Evolutionary conservation across 2,329 filamentous ascomycete species (phyloP).

Genomic region (Exophiala bonariae): DNA sequence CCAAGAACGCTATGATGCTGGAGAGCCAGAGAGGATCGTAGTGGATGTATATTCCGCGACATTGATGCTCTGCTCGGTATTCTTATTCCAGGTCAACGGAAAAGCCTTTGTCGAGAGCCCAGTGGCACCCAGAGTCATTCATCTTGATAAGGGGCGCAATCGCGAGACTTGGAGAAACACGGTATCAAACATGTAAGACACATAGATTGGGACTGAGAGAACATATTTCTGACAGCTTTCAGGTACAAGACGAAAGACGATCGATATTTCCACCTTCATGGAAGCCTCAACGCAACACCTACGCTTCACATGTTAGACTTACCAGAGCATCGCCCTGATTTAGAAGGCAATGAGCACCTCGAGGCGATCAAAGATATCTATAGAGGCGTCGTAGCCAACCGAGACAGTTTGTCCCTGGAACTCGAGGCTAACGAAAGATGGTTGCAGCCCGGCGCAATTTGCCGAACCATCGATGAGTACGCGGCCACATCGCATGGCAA

Average conservation of each 20-base stretch:
- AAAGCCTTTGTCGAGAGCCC: conserved; percentile 3
- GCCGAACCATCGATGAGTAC: conserved; percentile 39
- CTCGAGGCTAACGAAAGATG: conserved; percentile 36
- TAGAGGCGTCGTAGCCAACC: conserved; percentile 22
- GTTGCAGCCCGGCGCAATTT: conserved; percentile 42
- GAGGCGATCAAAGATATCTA: conserved; percentile 33
- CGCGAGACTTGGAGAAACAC: conserved; percentile 1
- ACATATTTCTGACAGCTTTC: conserved; percentile 1
- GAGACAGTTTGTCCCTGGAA: conserved; percentile 35
- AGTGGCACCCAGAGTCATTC: conserved; percentile 2
- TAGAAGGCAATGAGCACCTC: conserved; percentile 31
- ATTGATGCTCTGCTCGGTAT: conserved; percentile 4
- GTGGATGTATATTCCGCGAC: conserved; percentile 8
- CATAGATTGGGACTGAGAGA: not conserved
- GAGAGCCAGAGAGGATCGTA: conserved; percentile 26
- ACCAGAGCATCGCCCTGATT: conserved; percentile 32
- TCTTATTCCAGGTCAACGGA: conserved; percentile 5
- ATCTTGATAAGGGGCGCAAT: conserved; percentile 3
- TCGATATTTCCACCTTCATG: conserved; percentile 48
- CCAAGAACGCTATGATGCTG: conserved; percentile 20
- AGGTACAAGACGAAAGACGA: conserved; percentile 45
- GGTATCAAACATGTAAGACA: conserved; percentile 5
- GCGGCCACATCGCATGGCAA: conserved; percentile 33
- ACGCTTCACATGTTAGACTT: conserved; percentile 38
- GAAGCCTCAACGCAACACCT: conserved; percentile 46